Conservation (phyloP, 768 basidiomycete genomes). For the Pseudohyphozyma bogoriensis region DNA sequence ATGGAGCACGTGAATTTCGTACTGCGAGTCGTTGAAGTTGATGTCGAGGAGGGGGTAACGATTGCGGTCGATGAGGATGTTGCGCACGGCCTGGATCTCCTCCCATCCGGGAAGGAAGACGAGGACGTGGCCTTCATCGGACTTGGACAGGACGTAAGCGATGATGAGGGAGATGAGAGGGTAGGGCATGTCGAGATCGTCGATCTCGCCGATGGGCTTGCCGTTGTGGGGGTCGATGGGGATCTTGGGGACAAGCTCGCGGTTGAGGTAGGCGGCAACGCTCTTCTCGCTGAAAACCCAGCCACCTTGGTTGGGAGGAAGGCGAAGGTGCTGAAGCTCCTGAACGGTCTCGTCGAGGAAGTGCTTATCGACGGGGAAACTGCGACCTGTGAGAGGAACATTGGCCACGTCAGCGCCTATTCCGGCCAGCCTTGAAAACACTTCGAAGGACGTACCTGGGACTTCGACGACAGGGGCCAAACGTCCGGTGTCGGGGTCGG, state of each 20-base stretch:
- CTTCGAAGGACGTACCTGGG: constrained; percentile 47
- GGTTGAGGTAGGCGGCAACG: constrained; percentile 60
- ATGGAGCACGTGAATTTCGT: constrained; percentile 70
- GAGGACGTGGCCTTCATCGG: constrained; percentile 74
- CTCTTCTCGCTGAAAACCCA: constrained; percentile 66
- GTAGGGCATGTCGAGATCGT: constrained; percentile 66
- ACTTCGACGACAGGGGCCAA: constrained; percentile 65
- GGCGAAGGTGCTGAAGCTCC: constrained; percentile 39
- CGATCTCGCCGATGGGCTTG: constrained; percentile 36
- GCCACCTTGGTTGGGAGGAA: constrained; percentile 33
- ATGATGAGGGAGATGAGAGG: constrained; percentile 72
- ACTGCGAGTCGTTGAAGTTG: constrained; percentile 54
- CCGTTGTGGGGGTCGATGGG: constrained; percentile 34
- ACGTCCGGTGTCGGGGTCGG: constrained; percentile 46
- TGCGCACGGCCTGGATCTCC: constrained; percentile 66
- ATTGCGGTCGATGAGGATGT: constrained; percentile 47
- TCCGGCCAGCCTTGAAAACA: constrained; percentile 80
- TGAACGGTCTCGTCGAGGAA: constrained; percentile 70
- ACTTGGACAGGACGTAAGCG: constrained; percentile 59
- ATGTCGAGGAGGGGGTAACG: constrained; percentile 47
- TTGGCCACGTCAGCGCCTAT: too few species aligned
- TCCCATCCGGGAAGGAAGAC: constrained; percentile 93
- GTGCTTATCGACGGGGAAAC: constrained; percentile 72
- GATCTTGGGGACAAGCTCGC: constrained; percentile 50
- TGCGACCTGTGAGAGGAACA: constrained; percentile 60